phyloP scores from a whole-genome alignment of 495 filamentous ascomycete genomes.

The Lophiostoma macrostomum region DNA sequence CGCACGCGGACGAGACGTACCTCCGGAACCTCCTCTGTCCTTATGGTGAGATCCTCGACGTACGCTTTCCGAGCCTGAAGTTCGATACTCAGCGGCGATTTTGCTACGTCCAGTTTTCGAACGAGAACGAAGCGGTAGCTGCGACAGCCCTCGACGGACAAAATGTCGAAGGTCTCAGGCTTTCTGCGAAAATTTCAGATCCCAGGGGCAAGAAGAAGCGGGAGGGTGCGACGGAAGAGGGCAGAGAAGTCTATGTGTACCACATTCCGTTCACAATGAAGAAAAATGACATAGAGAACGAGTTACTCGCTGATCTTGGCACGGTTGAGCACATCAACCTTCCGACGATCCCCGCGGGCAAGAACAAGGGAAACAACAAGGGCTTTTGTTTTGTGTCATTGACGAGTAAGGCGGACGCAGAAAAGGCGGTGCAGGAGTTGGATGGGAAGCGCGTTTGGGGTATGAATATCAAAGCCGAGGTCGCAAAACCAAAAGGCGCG shows the following conservation, averaged over 20 bases:
- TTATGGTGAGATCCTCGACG: slow-evolving; percentile 77
- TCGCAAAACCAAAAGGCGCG: slow-evolving; percentile 24
- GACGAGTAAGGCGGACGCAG: slow-evolving; percentile 53
- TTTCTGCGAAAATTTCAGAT: slow-evolving; percentile 79
- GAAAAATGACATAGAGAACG: slow-evolving; percentile 63
- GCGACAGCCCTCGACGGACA: slow-evolving; percentile 71
- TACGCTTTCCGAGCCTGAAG: slow-evolving; percentile 89
- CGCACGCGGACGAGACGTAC: slow-evolving; percentile 75
- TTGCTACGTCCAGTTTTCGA: slow-evolving; percentile 86
- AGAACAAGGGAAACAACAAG: slow-evolving; percentile 53
- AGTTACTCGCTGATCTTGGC: slow-evolving; percentile 69
- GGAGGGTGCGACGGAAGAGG: slow-evolving; percentile 78
- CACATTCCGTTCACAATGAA: slow-evolving; percentile 65
- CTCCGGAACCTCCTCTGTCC: slow-evolving; percentile 71
- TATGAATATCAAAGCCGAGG: slow-evolving; percentile 63
- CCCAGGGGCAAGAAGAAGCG: slow-evolving; percentile 72
- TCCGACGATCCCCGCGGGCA: slow-evolving; percentile 59
- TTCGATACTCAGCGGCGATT: slow-evolving; percentile 85
- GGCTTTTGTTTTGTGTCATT: slow-evolving; percentile 80
- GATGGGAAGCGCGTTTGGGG: slow-evolving; percentile 68
- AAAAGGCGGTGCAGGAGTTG: slow-evolving; percentile 56
- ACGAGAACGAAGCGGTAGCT: slow-evolving; percentile 55
- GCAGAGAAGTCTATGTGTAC: slow-evolving; percentile 77
- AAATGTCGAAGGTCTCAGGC: slow-evolving; percentile 59
- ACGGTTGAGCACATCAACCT: slow-evolving; percentile 66